Percentiles rank a stretch among this genome's conserved stretches.
Conservation (phyloP, 177 flowering plant species). For the Vitis hybrid region DNA sequence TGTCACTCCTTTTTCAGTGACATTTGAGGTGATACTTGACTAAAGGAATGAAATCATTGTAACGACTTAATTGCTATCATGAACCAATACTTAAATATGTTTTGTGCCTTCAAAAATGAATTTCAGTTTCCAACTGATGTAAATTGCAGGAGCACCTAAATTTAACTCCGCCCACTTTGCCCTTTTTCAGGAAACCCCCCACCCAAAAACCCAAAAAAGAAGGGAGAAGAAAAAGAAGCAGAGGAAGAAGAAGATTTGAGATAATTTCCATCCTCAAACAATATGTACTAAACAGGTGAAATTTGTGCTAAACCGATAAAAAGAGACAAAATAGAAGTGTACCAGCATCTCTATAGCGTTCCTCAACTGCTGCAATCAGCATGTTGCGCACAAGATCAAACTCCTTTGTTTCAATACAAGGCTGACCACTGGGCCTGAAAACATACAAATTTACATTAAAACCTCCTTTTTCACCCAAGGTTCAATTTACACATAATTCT, state of each 20-base stretch:
- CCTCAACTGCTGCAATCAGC: conserved; percentile 86
- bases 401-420: conserved; percentile 83
- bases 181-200: too few species aligned
- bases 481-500: neutral
- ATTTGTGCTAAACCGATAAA: neutral
- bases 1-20: too few species aligned
- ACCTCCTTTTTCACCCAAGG: neutral
- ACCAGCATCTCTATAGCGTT: conserved; percentile 97
- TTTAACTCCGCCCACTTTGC: too few species aligned
- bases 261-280: neutral
- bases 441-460: neutral
- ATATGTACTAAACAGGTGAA: neutral
- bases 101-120: too few species aligned
- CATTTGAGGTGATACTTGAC: too few species aligned
- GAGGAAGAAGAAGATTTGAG: neutral
- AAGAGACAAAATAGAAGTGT: conserved; percentile 2
- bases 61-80: too few species aligned
- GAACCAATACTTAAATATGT: too few species aligned
- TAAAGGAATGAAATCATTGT: too few species aligned
- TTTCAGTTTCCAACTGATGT: too few species aligned
- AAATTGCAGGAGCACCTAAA: too few species aligned
- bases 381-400: conserved; percentile 83
- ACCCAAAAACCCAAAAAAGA: neutral
- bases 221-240: neutral
- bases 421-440: conserved; percentile 86